Evolutionary conservation across 805 yeast genomes (phyloP), one percentile per base, ranked within the genome.

Genomic region (Candida germanica): DNA sequence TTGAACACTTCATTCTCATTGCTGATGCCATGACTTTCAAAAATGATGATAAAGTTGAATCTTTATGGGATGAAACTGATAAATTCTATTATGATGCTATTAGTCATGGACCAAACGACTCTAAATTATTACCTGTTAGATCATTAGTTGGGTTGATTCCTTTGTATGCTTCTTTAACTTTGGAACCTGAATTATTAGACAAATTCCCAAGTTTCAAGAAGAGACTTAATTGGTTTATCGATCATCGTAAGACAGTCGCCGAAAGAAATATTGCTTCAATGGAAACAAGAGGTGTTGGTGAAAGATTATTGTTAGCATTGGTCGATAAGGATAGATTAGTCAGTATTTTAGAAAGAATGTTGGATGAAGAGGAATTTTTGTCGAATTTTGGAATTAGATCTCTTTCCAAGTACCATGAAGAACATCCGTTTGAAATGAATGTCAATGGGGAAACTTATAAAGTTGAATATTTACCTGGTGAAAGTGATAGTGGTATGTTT

Each of bases 121-220:
- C 79, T 42, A 79, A 81, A 53, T 77, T 83, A 38, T 68, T 88
- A 48, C 95, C 93, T 5, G 89, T 88, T 14, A 71, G 95, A 46
- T 88, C 96, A 0, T 71, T 88, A 35, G 97, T 88, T 35, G 96
- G 97, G 0, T 73, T 88, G 50, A 87, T 88, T 51, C 97, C 97
- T 12, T 66, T 88, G 42, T 89, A 86, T 64, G 97, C 96, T 4
- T 78, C 88, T 2, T 70, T 87, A 53, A 87, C 96, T 3, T 67
- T 88, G 47, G 96, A 89, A 58, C 94, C 95, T 0, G 89, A 84
- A 47, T 61, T 85, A 31, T 64, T 89, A 37, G 78, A 80, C 30
- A 73, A 74, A 49, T 87, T 86, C 66, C 95, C 94, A 14, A 77
- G 82, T 31, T 88, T 89, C 62, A 82, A 82, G 49, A 82, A 82